Evolutionary conservation across 345 rosid species (phyloP), one percentile per base, ranked within the genome.

Genomic region (Mercurialis annua): DNA sequence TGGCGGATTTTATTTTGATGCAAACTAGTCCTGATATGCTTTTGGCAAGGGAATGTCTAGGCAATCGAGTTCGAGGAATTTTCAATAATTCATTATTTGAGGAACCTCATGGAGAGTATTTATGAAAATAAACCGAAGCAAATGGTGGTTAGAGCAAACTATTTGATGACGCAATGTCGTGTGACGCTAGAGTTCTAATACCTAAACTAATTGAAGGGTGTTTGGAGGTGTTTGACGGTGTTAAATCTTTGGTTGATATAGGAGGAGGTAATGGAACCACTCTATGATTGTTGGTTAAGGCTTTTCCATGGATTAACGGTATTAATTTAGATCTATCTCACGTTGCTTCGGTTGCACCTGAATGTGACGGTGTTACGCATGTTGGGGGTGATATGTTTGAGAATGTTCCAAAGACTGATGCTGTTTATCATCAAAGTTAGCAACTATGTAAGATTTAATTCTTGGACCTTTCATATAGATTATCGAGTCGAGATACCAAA

Each of bases 271-370:
- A 79, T 12, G 96, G 95, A 44, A 85, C 86, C 27, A 36, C 83
- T 47, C 21, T 85, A 72, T 67, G 81, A 17, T 40, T 76, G 69
- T n/a, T 92, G 71, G 80, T 80, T 2, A 78, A 84, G 73, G 83
- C 82, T 38, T 85, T 73, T 52, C 91, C 98, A 2, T 77, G 81
- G 83, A 79, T 90, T 33, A 48, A 56, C 26, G 89, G 87, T 47
- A 75, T 82, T 40, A 92, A 85, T 65, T 92, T 92, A 30, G 96
- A 92, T 76, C 87, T 86, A 60, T 87, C 92, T 64, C 90, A 87
- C 76, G 96, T 86, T 10, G 75, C 81, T 14, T 51, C 77, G 14
- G 75, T 14, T 34, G 86, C 89, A 10, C 66, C 76, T 5, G 17
- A 63, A 46, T 15, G 20, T 7, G 8, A 17, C 10, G 67, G 67